These are phyloP conservation scores for Clarireedia paspali DNA, from an alignment of 2,329 filamentous ascomycete species.

Conservation along the genomic window DNA sequence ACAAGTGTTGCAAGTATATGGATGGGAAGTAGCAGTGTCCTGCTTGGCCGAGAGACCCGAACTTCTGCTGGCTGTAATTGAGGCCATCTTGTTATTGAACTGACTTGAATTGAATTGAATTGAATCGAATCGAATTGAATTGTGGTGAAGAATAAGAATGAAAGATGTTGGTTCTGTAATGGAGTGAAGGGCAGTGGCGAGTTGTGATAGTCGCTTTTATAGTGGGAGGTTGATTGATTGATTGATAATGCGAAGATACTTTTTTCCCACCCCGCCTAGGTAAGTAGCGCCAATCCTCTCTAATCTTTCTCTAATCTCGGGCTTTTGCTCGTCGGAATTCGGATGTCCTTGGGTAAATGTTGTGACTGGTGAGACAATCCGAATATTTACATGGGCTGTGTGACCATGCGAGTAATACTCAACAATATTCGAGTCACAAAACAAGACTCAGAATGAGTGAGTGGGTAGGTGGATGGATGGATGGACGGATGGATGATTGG, in stretches of 20 bases:
- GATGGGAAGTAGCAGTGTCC: slow-evolving; percentile 52
- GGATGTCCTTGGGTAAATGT: not conserved
- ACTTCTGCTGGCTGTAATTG: slow-evolving; percentile 35
- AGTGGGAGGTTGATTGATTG: not conserved
- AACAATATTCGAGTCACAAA: not conserved
- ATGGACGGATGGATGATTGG: not conserved
- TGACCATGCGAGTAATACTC: not conserved
- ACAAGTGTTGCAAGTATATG: slow-evolving; percentile 97
- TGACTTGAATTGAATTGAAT: no score
- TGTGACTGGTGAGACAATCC: not conserved
- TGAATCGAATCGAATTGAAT: not conserved
- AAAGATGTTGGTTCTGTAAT: not conserved
- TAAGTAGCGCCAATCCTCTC: not conserved
- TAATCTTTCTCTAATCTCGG: not conserved
- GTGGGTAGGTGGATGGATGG: not conserved
- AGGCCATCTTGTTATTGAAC: slow-evolving; percentile 38
- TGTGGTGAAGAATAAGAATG: not conserved
- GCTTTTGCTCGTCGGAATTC: not conserved
- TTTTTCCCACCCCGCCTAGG: not conserved
- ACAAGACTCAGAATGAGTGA: slow-evolving; percentile 1
- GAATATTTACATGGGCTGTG: not conserved
- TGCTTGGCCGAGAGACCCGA: slow-evolving; percentile 16
- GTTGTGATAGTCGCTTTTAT: not conserved
- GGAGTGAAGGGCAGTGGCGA: not conserved
- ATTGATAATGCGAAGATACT: not conserved